phyloP scores from a whole-genome alignment of 495 filamentous ascomycete genomes.

The Clohesyomyces aquaticus region DNA sequence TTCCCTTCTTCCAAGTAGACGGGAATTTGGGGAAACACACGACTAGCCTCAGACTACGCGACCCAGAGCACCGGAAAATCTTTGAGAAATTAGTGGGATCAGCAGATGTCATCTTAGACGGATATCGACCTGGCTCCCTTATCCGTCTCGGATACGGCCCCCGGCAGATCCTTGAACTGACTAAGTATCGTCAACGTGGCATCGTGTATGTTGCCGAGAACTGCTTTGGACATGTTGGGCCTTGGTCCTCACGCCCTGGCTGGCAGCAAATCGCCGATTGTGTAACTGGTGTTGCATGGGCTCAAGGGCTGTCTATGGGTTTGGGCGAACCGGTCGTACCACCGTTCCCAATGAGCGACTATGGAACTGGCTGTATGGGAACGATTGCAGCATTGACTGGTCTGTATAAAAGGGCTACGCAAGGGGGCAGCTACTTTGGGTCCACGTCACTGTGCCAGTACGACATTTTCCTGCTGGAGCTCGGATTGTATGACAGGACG shows the following conservation, averaged over 20 bases:
- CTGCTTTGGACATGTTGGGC: constrained; percentile 40
- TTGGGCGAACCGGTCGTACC: constrained; percentile 71
- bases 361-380: constrained; percentile 63
- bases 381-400: constrained; percentile 46
- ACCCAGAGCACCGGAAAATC: constrained; percentile 53
- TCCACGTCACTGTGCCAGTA: constrained; percentile 69
- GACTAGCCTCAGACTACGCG: constrained; percentile 63
- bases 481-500: constrained; percentile 62
- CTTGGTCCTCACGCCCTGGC: constrained; percentile 32
- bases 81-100: constrained; percentile 64
- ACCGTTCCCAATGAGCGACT: constrained; percentile 81
- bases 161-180: constrained; percentile 29
- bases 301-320: constrained; percentile 74
- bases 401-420: constrained; percentile 44
- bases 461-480: constrained; percentile 66
- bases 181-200: constrained; percentile 31
- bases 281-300: constrained; percentile 71
- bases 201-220: constrained; percentile 41
- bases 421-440: constrained; percentile 51
- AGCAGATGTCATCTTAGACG: constrained; percentile 55
- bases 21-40: constrained; percentile 73
- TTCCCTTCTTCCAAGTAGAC: constrained; percentile 81
- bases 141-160: constrained; percentile 37
- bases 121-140: constrained; percentile 35
- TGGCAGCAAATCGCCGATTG: constrained; percentile 46